Conservation (phyloP, 805 yeast species). For the Nakazawaea ambrosiae region DNA sequence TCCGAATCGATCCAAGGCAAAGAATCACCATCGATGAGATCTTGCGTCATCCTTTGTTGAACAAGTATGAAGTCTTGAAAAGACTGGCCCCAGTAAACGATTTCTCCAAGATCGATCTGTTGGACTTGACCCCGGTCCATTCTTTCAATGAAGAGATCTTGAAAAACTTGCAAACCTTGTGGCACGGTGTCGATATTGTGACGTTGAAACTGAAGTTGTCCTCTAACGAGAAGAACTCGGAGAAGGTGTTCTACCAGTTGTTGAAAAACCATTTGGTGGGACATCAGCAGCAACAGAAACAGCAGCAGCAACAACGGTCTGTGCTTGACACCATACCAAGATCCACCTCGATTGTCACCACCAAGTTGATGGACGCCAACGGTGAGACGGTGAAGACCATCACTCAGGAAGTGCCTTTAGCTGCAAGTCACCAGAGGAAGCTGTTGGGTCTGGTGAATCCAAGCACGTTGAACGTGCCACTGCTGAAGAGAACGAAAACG, state of each 20-base stretch:
- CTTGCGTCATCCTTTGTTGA: constrained; percentile 71
- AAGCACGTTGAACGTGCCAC: constrained; percentile 11
- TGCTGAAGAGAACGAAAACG: constrained; percentile 21
- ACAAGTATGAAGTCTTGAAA: constrained; percentile 55
- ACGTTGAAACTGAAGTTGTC: constrained; percentile 46
- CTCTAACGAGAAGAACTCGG: constrained; percentile 56
- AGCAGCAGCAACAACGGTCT: not conserved
- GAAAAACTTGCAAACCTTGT: constrained; percentile 67
- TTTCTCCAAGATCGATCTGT: constrained; percentile 22
- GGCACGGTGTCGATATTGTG: constrained; percentile 67
- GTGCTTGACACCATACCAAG: constrained; percentile 14
- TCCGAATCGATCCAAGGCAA: constrained; percentile 71
- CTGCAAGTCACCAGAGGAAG: constrained; percentile 4
- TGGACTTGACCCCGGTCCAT: constrained; percentile 19
- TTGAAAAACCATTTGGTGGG: constrained; percentile 69
- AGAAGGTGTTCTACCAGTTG: constrained; percentile 74
- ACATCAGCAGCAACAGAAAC: constrained; percentile 29
- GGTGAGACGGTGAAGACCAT: constrained; percentile 23
- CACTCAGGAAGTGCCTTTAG: constrained; percentile 22
- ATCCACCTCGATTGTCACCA: constrained; percentile 24
- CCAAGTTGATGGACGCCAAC: constrained; percentile 26
- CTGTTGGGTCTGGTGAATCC: constrained; percentile 3
- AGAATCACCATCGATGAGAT: constrained; percentile 78
- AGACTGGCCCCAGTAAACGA: constrained; percentile 29
- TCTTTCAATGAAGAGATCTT: constrained; percentile 69